Evolutionary conservation across 306 rosid species (phyloP).

Genomic region (Begonia masoniana): DNA sequence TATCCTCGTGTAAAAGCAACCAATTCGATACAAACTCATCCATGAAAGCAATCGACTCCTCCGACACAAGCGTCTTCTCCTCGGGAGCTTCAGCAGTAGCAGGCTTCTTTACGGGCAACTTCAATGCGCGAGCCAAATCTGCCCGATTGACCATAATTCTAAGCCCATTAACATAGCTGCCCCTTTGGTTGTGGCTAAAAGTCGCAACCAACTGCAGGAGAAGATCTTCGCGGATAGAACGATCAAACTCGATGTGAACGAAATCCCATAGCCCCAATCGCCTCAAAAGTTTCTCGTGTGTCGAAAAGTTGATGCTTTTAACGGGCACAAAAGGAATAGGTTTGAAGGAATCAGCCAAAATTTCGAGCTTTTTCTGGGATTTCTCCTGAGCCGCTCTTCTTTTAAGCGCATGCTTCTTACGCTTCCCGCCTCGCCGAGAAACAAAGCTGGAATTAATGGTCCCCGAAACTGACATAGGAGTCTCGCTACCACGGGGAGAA

Average conservation of each 20-base stretch:
- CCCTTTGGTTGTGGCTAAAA: constrained; percentile 14
- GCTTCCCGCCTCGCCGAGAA: constrained; percentile 25
- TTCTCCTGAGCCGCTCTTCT: constrained; percentile 26
- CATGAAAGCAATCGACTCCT: constrained; percentile 38
- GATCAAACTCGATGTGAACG: constrained; percentile 54
- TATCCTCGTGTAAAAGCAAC: constrained; percentile 76
- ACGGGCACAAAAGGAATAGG: constrained; percentile 62
- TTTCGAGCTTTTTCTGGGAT: constrained; percentile 36
- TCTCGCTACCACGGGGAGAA: constrained; percentile 20
- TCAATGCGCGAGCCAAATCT: constrained; percentile 62
- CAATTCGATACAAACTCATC: constrained; percentile 51
- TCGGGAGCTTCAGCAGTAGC: constrained; percentile 10
- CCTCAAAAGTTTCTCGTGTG: constrained; percentile 47
- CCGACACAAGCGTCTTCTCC: constrained; percentile 12
- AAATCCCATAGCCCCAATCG: constrained; percentile 78
- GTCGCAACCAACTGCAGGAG: constrained; percentile 46
- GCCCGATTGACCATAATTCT: constrained; percentile 43
- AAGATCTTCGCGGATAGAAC: constrained; percentile 39
- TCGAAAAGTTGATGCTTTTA: constrained; percentile 43
- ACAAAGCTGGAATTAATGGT: background rate
- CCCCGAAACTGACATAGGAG: background rate
- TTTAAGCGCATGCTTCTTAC: constrained; percentile 13
- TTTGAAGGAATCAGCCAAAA: constrained; percentile 34
- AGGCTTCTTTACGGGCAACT: constrained; percentile 47
- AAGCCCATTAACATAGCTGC: constrained; percentile 38